Percentiles rank a stretch among this genome's conserved stretches.
Evolutionary conservation across 805 yeast genomes (phyloP).

Genomic region (Wickerhamomyces silvicola): DNA sequence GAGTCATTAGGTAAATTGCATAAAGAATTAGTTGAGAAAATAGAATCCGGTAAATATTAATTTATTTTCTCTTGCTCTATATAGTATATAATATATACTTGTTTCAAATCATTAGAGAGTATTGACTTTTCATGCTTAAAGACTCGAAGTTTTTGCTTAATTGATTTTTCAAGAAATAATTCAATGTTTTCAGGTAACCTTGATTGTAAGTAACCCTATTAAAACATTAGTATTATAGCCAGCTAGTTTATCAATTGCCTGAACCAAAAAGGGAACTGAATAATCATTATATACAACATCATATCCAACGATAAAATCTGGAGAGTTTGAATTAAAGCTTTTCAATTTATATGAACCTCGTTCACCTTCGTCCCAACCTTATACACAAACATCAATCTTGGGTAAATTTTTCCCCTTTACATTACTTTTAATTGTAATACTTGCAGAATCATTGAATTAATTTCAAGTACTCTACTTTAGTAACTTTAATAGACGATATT

Average conservation of each 20-base stretch:
- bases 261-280: conserved; percentile 43
- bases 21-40: conserved; percentile 45
- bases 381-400: conserved; percentile 40
- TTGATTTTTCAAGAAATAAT: conserved; percentile 31
- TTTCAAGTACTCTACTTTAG: conserved; percentile 37
- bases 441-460: conserved; percentile 27
- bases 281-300: conserved; percentile 64
- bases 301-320: conserved; percentile 51
- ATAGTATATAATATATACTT: conserved; percentile 43
- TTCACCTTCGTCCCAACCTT: conserved; percentile 55
- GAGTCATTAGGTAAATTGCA: conserved; percentile 64
- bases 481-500: conserved; percentile 44
- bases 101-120: conserved; percentile 26
- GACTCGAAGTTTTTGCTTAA: conserved; percentile 28
- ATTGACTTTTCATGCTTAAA: conserved; percentile 27
- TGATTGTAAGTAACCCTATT: conserved; percentile 47
- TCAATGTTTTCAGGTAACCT: conserved; percentile 47
- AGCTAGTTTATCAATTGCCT: conserved; percentile 33
- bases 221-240: conserved; percentile 29
- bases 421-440: conserved; percentile 17
- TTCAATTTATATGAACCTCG: conserved; percentile 25
- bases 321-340: conserved; percentile 14
- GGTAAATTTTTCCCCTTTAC: conserved; percentile 1
- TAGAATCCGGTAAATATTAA: conserved; percentile 20
- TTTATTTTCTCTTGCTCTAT: conserved; percentile 9